Conservation (phyloP, 306 rosid species). For the Castanopsis chinensis region DNA sequence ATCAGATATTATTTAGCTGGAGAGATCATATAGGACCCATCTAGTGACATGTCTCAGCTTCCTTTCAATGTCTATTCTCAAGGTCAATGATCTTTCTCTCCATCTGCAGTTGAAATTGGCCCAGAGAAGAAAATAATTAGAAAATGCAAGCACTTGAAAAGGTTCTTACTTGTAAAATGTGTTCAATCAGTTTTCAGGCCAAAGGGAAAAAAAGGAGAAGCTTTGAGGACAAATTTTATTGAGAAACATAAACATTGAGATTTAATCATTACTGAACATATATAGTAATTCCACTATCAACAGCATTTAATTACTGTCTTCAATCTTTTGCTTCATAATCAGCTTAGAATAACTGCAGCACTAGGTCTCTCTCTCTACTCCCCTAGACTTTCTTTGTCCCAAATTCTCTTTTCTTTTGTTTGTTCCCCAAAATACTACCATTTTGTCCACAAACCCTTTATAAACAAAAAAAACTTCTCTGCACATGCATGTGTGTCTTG, state of each 20-base stretch:
- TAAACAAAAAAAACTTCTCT: too few relatives aligned
- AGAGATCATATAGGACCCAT: conserved; percentile 9
- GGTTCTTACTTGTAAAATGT: neutral
- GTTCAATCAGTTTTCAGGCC: neutral
- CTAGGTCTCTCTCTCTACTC: too few relatives aligned
- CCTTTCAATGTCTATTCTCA: neutral
- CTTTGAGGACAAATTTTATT: neutral
- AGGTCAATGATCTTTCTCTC: conserved; percentile 3
- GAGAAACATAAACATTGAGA: neutral
- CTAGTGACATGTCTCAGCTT: neutral
- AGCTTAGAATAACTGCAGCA: neutral
- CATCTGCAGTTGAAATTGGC: conserved; percentile 3
- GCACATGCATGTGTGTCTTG: too few relatives aligned
- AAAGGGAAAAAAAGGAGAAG: neutral
- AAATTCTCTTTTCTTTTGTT: too few relatives aligned
- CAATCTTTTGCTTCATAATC: too few relatives aligned
- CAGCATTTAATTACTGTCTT: neutral
- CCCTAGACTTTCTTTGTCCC: too few relatives aligned
- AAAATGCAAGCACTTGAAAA: neutral
- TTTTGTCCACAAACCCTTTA: too few relatives aligned
- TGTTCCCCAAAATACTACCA: too few relatives aligned
- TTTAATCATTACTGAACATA: neutral
- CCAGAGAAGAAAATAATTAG: neutral
- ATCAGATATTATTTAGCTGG: conserved; percentile 6
- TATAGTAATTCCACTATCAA: neutral